These are phyloP conservation scores for Xylaria grammica DNA, from an alignment of 495 filamentous ascomycete species.

Conservation along the genomic window DNA sequence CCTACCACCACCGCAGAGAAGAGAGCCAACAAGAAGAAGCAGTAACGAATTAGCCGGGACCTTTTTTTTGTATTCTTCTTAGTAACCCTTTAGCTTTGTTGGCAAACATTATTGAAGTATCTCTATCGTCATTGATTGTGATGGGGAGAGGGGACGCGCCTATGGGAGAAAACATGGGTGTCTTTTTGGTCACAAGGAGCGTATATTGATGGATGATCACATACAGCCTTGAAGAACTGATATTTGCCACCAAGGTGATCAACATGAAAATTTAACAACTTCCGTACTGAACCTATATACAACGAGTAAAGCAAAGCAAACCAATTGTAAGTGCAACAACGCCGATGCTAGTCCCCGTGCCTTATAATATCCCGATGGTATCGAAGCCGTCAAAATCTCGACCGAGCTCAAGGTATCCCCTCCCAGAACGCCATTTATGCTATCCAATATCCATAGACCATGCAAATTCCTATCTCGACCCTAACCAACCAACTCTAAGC, in stretches of 20 bases:
- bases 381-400: background rate
- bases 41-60: constrained; percentile 9
- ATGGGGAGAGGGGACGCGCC: background rate
- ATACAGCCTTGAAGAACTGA: background rate
- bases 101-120: background rate
- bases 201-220: constrained; percentile 8
- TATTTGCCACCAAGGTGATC: background rate
- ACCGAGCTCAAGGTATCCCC: constrained; percentile 1
- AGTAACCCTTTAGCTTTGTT: background rate
- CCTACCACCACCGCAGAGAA: constrained; percentile 35
- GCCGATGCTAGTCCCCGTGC: background rate
- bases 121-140: constrained; percentile 4
- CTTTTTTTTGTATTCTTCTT: background rate
- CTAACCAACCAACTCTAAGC: background rate
- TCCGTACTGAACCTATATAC: constrained; percentile 6
- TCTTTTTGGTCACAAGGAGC: background rate
- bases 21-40: constrained; percentile 46
- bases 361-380: constrained; percentile 13
- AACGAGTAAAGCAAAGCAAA: constrained; percentile 13
- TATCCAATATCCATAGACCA: background rate
- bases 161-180: background rate
- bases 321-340: background rate
- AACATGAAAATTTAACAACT: background rate
- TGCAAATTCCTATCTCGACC: background rate
- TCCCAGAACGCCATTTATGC: constrained; percentile 9